phyloP scores from a whole-genome alignment of 768 basidiomycete species.

The Kwoniella sp. region DNA sequence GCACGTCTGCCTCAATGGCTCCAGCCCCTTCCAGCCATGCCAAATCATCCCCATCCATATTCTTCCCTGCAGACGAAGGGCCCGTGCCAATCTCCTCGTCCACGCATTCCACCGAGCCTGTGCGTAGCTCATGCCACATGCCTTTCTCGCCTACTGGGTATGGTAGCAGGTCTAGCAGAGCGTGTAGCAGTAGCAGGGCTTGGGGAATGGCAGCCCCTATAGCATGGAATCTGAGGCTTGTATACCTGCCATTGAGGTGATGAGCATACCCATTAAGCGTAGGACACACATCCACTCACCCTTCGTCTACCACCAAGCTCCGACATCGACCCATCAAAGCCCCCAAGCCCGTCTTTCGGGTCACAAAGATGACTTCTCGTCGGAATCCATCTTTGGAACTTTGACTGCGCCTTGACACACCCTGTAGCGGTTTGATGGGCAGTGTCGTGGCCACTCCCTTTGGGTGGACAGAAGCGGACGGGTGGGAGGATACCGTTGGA shows the following conservation, averaged over 20 bases:
- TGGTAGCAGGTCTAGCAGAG: slow-evolving; percentile 48
- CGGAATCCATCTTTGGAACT: slow-evolving; percentile 38
- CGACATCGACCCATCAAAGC: slow-evolving; percentile 48
- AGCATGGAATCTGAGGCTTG: slow-evolving; percentile 42
- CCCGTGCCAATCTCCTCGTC: slow-evolving; percentile 34
- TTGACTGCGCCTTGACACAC: slow-evolving; percentile 29
- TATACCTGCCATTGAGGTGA: slow-evolving; percentile 37
- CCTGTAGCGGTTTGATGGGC: slow-evolving; percentile 36
- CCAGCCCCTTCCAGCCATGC: slow-evolving; percentile 24
- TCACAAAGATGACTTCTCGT: slow-evolving; percentile 46
- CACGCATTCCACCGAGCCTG: slow-evolving; percentile 39
- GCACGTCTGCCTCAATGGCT: slow-evolving; percentile 28
- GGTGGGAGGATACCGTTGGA: slow-evolving; percentile 13
- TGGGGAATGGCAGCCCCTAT: slow-evolving; percentile 49
- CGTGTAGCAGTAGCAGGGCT: slow-evolving; percentile 43
- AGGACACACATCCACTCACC: too few species aligned
- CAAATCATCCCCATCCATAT: slow-evolving; percentile 6
- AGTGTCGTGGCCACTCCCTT: slow-evolving; percentile 7
- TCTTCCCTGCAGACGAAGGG: not conserved
- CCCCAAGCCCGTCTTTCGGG: slow-evolving; percentile 42
- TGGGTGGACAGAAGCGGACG: not conserved
- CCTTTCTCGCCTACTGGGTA: slow-evolving; percentile 37
- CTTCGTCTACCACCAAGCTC: slow-evolving; percentile 47
- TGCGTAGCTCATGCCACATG: slow-evolving; percentile 48
- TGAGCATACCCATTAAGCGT: too few species aligned